phyloP scores from a whole-genome alignment of 495 filamentous ascomycete species.

The Xylaria grammica region DNA sequence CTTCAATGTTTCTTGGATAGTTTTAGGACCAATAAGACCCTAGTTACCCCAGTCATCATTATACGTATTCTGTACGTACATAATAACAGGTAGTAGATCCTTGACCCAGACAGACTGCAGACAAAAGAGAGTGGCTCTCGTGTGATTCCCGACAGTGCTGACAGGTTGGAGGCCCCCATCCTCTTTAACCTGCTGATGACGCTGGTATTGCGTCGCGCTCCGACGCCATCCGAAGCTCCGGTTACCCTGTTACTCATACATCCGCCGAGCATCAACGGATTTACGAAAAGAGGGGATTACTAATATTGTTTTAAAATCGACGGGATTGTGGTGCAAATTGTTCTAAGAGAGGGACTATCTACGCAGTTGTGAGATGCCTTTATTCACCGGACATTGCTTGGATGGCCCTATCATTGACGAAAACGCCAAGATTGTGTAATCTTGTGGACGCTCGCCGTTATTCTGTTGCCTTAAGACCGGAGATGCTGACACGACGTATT shows the following conservation, averaged over 20 bases:
- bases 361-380: too few species aligned
- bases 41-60: neutral
- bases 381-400: too few species aligned
- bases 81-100: neutral
- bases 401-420: too few species aligned
- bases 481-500: neutral
- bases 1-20: neutral
- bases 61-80: too few species aligned
- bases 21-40: neutral
- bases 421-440: neutral
- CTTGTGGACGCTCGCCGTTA: neutral
- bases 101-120: too few species aligned
- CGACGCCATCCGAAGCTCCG: conserved; percentile 7
- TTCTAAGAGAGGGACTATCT: too few species aligned
- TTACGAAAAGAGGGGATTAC: neutral
- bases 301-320: neutral
- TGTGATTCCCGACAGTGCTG: too few species aligned
- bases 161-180: neutral
- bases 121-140: too few species aligned
- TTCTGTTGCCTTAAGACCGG: too few species aligned
- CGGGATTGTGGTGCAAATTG: neutral
- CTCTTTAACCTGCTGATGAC: too few species aligned
- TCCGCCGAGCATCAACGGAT: neutral
- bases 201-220: conserved; percentile 13
- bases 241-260: neutral